These are phyloP conservation scores for Cutaneotrichosporon mucoides DNA, from an alignment of 1,284 basidiomycete genomes.

Conservation along the genomic window DNA sequence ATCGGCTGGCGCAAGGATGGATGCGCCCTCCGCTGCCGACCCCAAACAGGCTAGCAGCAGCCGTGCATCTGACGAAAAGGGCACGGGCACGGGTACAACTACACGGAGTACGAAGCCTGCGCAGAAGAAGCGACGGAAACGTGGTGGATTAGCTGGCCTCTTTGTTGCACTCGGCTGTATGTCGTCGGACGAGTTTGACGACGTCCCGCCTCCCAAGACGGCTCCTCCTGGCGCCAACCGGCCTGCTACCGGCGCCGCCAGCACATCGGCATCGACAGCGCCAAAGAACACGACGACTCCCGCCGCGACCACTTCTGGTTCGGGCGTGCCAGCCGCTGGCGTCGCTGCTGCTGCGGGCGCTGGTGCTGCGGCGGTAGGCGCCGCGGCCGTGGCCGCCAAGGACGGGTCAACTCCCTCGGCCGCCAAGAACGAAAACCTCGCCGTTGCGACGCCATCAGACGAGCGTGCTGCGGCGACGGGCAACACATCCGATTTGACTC, in stretches of 20 bases:
- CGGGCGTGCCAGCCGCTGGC: neutral
- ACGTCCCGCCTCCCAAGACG: slow-evolving; percentile 22
- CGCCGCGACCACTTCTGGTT: neutral
- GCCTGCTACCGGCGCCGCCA: neutral
- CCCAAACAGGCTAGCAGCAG: neutral
- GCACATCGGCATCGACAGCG: neutral
- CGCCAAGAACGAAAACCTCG: neutral
- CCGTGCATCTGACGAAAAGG: slow-evolving; percentile 3
- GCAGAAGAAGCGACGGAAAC: slow-evolving; percentile 40
- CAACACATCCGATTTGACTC: neutral
- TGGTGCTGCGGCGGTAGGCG: slow-evolving; percentile 1
- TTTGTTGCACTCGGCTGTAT: slow-evolving; percentile 42
- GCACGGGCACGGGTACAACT: neutral
- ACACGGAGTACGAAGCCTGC: slow-evolving; percentile 2
- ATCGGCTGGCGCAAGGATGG: neutral
- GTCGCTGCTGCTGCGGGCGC: neutral
- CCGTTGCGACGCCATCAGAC: neutral
- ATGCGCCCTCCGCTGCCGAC: neutral
- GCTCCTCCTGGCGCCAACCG: slow-evolving; percentile 4
- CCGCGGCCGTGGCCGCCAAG: neutral
- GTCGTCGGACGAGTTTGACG: slow-evolving; percentile 42
- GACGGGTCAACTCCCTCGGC: neutral
- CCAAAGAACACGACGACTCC: neutral
- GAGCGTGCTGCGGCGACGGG: no score
- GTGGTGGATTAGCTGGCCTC: slow-evolving; percentile 36